Evolutionary conservation across 768 basidiomycete species (phyloP).

Genomic region (Peribolospora kevripleyi): DNA sequence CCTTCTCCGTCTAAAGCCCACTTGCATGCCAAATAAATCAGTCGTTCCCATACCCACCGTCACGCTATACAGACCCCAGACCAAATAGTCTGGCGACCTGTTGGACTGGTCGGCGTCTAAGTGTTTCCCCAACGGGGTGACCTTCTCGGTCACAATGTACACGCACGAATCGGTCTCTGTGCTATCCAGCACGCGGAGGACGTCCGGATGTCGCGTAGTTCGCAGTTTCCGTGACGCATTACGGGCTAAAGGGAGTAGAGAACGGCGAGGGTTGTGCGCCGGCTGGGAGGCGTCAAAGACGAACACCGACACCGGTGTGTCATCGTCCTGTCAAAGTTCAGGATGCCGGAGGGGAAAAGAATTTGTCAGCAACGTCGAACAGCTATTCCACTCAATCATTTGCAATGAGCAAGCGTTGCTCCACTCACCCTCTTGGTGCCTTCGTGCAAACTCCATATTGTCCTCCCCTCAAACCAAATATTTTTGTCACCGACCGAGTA

Average conservation of each 20-base stretch:
- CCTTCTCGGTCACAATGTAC: slow-evolving; percentile 84
- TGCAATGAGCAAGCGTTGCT: neutral
- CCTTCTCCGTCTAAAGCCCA: neutral
- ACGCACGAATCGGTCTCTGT: slow-evolving; percentile 68
- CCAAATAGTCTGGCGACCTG: slow-evolving; percentile 54
- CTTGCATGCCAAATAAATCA: neutral
- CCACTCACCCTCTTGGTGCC: slow-evolving; percentile 52
- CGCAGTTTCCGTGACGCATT: slow-evolving; percentile 77
- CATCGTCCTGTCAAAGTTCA: slow-evolving; percentile 45
- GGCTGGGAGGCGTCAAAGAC: slow-evolving; percentile 37
- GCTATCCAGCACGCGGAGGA: slow-evolving; percentile 83
- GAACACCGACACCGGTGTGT: slow-evolving; percentile 62
- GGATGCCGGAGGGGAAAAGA: neutral
- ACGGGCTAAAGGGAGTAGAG: slow-evolving; percentile 48
- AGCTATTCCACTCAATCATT: neutral
- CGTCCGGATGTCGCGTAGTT: slow-evolving; percentile 79
- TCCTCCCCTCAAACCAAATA: slow-evolving; percentile 35
- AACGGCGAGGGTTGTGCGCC: slow-evolving; percentile 24
- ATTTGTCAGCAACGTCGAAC: neutral
- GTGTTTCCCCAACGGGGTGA: slow-evolving; percentile 42
- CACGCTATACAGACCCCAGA: slow-evolving; percentile 82
- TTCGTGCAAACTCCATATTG: slow-evolving; percentile 66
- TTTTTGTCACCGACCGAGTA: slow-evolving; percentile 60
- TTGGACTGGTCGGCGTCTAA: slow-evolving; percentile 33
- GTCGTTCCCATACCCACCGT: slow-evolving; percentile 32